Base-by-base conservation (phyloP, 2,329 filamentous ascomycete species). In the Pestalotiopsis sp. region DNA sequence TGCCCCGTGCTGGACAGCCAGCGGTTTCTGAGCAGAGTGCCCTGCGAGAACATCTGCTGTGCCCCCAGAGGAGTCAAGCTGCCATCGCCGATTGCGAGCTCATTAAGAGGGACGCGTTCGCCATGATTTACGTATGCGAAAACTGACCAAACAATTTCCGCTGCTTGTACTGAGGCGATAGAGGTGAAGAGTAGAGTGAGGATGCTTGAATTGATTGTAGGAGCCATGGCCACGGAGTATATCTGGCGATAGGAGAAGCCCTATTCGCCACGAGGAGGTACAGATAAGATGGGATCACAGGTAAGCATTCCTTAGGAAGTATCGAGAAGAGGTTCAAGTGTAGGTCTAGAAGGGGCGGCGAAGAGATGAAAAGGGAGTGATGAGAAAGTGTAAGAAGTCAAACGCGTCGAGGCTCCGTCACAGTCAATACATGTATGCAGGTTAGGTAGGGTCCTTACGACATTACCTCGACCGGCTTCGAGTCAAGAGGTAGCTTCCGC, bases 31-130 rank as follows among this genome's bases (percentile, higher is more conserved):
- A 89, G 82, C 13, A 83, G 75, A 0, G 74, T 73, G 20, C 87
- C 88, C 67, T 87, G 86, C 2, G 77, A 72, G 68, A 78, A 77
- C 71, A 88, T 79, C 75, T 89, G 87, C 68, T 85, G 82, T 0
- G 87, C 87, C 4, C 88, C 88, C 3, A 83, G 72, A 0, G 87
- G 85, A 2, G 87, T 89, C 31, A 90, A 78, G 38, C 72, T 74
- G 12, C 4, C 75, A 69, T 6, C 75, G 68, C 3, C 73, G 55
- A 14, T 36, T 14, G 23, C 49, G 3, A 66, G 55, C n/a, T 76
- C 74, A 1, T 77, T 61, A 2, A 79, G 60, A 2, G 87, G 87
- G 4, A 82, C 86, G 55, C 81, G 85, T 74, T 90, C 87, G 73
- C 88, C 88, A 72, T 88, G 78, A 70, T 84, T 79, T 71, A 87